phyloP scores from a whole-genome alignment of 331 rosid genomes.

The Pyracantha coccinea region DNA sequence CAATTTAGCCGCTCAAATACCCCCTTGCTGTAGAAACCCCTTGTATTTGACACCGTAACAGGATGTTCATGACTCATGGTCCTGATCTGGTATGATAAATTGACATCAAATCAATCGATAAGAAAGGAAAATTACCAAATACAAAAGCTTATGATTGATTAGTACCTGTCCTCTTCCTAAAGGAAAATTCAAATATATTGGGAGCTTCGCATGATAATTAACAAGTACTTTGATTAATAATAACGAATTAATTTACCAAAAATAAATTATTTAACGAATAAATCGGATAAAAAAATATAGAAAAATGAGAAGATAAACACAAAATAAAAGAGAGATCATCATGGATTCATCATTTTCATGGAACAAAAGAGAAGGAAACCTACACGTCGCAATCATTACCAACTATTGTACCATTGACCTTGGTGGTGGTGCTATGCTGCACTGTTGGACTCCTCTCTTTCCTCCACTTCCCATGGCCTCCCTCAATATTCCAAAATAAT shows the following conservation, averaged over 20 bases:
- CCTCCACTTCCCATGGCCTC: constrained; percentile 13
- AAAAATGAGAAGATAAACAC: neutral
- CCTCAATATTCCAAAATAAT: neutral
- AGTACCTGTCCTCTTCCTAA: neutral
- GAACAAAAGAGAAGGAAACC: constrained; percentile 24
- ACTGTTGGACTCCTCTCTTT: constrained; percentile 25
- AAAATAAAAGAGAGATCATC: neutral
- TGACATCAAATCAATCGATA: neutral
- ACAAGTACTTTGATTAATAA: neutral
- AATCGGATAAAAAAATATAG: neutral
- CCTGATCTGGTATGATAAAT: neutral
- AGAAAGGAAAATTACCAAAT: neutral
- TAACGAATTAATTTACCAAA: neutral
- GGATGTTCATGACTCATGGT: neutral
- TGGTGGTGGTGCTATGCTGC: constrained; percentile 17
- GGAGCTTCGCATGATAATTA: neutral
- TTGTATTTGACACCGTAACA: neutral
- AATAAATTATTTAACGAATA: neutral
- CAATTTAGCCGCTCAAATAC: too few species aligned
- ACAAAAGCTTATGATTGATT: neutral
- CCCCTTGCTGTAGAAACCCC: too few species aligned
- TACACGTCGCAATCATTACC: constrained; percentile 68
- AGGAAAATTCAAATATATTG: neutral
- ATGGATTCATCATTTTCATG: neutral
- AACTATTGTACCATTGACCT: constrained; percentile 41